phyloP scores from a whole-genome alignment of 164 flowering plant species.

The Cinnamomum chago region DNA sequence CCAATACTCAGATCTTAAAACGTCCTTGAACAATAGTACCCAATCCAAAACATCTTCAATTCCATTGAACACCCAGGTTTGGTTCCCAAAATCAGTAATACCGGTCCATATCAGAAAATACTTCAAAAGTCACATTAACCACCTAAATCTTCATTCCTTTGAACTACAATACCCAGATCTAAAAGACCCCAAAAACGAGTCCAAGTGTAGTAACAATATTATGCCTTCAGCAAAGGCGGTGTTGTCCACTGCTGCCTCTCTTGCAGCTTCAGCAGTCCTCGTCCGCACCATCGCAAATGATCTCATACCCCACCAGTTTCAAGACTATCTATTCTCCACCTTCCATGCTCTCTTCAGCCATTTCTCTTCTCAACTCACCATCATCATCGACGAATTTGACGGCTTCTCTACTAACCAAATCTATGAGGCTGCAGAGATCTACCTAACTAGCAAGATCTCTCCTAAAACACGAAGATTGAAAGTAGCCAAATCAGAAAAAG shows the following conservation, averaged over 20 bases:
- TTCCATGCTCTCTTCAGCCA: slow-evolving; percentile 12
- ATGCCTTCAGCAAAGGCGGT: slow-evolving; percentile 29
- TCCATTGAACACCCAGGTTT: too few relatives aligned
- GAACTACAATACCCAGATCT: too few relatives aligned
- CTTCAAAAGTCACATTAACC: too few relatives aligned
- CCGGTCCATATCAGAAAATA: too few relatives aligned
- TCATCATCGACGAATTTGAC: slow-evolving; percentile 24
- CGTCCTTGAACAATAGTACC: too few relatives aligned
- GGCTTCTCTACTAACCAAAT: slow-evolving; percentile 18
- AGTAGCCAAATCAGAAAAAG: slow-evolving; percentile 9
- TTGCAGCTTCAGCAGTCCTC: slow-evolving; percentile 43
- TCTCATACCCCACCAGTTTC: slow-evolving; percentile 36
- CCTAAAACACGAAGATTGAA: slow-evolving; percentile 1
- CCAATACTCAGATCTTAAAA: too few relatives aligned
- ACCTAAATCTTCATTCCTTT: not conserved
- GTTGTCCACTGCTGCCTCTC: slow-evolving; percentile 39
- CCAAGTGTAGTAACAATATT: too few relatives aligned
- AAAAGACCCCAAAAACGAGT: too few relatives aligned
- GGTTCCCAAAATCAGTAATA: too few relatives aligned
- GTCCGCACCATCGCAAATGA: slow-evolving; percentile 37
- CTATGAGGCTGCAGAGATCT: slow-evolving; percentile 22
- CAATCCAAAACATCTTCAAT: too few relatives aligned
- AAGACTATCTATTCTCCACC: slow-evolving; percentile 19
- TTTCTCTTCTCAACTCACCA: slow-evolving; percentile 33
- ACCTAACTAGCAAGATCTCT: slow-evolving; percentile 13